Evolutionary conservation across 2,329 filamentous ascomycete species (phyloP).

Genomic region (Apiospora marii): DNA sequence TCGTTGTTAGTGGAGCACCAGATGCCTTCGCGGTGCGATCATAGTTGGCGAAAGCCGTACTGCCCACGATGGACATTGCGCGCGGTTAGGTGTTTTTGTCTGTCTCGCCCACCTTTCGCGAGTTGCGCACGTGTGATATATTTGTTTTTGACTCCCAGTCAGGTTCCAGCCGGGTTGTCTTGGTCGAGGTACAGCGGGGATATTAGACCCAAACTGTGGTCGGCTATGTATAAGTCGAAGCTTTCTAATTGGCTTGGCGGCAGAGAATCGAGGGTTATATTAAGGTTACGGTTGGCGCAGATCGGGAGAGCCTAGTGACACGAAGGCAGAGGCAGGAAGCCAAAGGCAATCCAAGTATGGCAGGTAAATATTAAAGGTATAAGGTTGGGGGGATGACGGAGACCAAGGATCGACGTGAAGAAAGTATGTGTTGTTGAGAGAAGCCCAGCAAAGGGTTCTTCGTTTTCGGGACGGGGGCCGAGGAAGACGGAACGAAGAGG

Average conservation of each 20-base stretch:
- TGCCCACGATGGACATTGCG: conserved; percentile 51
- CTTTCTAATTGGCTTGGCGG: not conserved
- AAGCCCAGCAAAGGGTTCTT: conserved; percentile 7
- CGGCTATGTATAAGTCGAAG: not conserved
- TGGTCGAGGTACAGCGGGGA: not conserved
- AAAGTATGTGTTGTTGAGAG: not conserved
- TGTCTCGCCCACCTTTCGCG: not conserved
- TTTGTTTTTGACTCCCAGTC: not conserved
- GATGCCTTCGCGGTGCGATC: conserved; percentile 55
- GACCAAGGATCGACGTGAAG: not conserved
- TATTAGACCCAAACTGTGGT: not conserved
- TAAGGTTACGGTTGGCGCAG: conserved; percentile 7
- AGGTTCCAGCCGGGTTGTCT: not conserved
- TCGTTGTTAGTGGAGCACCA: conserved; percentile 45
- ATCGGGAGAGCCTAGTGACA: not conserved
- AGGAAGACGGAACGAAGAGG: not conserved
- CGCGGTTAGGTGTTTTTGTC: not conserved
- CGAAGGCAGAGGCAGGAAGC: not conserved
- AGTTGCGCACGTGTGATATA: not conserved
- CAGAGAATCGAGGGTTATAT: conserved; percentile 1
- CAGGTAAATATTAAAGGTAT: not conserved
- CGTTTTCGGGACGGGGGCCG: conserved; percentile 14
- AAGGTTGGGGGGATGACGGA: not conserved
- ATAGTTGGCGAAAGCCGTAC: conserved; percentile 54
- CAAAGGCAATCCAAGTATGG: not conserved